Evolutionary conservation across 2,329 filamentous ascomycete genomes (phyloP).

Genomic region (Colletotrichum neosansevieriae): DNA sequence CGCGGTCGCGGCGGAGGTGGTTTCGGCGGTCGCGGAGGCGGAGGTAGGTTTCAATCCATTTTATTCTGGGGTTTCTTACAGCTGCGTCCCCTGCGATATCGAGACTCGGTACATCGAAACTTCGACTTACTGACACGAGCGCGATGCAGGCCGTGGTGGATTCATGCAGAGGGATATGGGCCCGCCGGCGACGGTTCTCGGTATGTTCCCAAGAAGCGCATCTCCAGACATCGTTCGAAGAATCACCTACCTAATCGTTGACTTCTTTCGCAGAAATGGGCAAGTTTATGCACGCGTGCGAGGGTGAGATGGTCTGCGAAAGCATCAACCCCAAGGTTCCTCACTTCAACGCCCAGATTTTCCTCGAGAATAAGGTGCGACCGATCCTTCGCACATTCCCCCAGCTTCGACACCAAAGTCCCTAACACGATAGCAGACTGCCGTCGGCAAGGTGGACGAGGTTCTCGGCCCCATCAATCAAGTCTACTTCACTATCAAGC

Average conservation of each 20-base stretch:
- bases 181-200: slow-evolving; percentile 40
- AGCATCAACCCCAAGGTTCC: slow-evolving; percentile 95
- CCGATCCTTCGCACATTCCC: neutral
- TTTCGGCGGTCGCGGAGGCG: slow-evolving; percentile 41
- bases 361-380: slow-evolving; percentile 93
- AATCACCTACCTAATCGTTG: slow-evolving; percentile 5
- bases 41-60: slow-evolving; percentile 19
- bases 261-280: slow-evolving; percentile 79
- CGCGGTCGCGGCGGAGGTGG: slow-evolving; percentile 41
- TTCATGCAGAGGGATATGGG: slow-evolving; percentile 41
- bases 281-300: slow-evolving; percentile 91
- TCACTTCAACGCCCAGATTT: slow-evolving; percentile 99
- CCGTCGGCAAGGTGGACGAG: slow-evolving; percentile 97
- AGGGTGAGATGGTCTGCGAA: slow-evolving; percentile 98
- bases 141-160: slow-evolving; percentile 37
- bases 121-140: slow-evolving; percentile 17
- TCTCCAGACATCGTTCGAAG: neutral
- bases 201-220: slow-evolving; percentile 23
- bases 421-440: slow-evolving; percentile 64
- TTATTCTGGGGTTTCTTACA: neutral
- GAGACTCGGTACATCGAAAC: neutral
- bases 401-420: neutral
- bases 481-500: slow-evolving; percentile 98
- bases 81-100: neutral
- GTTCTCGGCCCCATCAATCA: slow-evolving; percentile 97